Base-by-base conservation (phyloP, 148 eudicot species). In the Linanthus parryae region DNA sequence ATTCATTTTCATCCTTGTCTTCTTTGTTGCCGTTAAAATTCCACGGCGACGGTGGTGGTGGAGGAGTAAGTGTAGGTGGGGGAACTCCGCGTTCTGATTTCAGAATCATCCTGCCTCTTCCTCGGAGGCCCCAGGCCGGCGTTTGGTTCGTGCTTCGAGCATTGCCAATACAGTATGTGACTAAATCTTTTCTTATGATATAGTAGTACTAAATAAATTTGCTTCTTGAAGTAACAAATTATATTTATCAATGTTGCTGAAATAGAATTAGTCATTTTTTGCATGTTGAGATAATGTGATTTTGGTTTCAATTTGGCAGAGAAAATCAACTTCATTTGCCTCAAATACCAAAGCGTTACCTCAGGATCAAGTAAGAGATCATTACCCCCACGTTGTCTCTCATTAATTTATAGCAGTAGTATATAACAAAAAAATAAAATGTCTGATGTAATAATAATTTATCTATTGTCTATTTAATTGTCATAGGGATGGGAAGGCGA, bases 111-210 rank as follows among this genome's bases (percentile, higher is more conserved):
- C 70, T 79, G 42, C 90, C 95, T 25, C n/a, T n/a, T n/a, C 88
- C 91, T 0, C 59, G 74, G 25, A 75, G 83, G 52, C 95, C 81
- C 51, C 84, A 72, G 54, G 67, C 85, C n/a, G 85, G 88, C 22
- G 36, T 90, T 28, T 90, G 97, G 97, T 90, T 90, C 55, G 36
- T 64, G 72, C 79, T 90, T 17, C 92, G 69, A 61, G 80, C 95
- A 29, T 78, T 79, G 23, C 73, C 35, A 39, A 78, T 69, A 45
- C 92, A 78, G 97, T 90, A 72, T 65, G 88, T 51, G 3, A 15
- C 17, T 47, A 46, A 56, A 35, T 2, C 0, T 14, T 48, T 28
- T 3, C 5, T 14, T 27, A 19, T 0, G 12, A 8, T n/a, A 25
- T 47, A 19, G 25, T 6, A 2, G 9, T 47, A 21, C 8, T 21